These are phyloP conservation scores for Astrocystis sublimbata DNA, from an alignment of 495 filamentous ascomycete species.

Conservation along the genomic window DNA sequence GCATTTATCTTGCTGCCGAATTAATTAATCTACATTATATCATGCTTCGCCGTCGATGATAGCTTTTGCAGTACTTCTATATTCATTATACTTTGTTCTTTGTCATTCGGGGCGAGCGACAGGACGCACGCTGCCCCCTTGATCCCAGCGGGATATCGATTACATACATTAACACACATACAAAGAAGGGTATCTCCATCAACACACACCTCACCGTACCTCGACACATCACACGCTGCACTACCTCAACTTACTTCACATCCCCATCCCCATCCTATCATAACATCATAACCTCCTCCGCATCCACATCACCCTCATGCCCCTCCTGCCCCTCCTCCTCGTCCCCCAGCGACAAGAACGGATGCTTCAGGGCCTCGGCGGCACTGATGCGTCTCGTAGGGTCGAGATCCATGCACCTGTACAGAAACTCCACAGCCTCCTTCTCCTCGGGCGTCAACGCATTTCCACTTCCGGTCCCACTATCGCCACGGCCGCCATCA, in stretches of 20 bases:
- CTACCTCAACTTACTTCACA: too few species aligned
- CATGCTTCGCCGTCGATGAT: too few species aligned
- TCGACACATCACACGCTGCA: too few species aligned
- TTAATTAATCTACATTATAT: too few species aligned
- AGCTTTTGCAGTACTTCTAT: too few species aligned
- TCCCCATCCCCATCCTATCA: conserved; percentile 19
- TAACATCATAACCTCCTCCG: conserved; percentile 38
- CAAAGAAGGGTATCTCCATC: conserved; percentile 14
- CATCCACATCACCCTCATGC: conserved; percentile 10
- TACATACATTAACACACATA: too few species aligned
- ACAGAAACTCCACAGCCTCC: conserved; percentile 65
- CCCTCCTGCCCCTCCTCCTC: conserved; percentile 18
- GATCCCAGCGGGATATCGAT: background rate
- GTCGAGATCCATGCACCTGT: conserved; percentile 70
- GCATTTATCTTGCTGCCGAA: too few species aligned
- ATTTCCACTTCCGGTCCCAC: conserved; percentile 42
- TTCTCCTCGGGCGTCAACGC: conserved; percentile 61
- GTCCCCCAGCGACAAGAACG: conserved; percentile 64
- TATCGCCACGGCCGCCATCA: conserved; percentile 49
- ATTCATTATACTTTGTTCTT: background rate
- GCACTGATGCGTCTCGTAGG: conserved; percentile 71
- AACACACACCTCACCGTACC: background rate
- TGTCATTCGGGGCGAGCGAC: background rate
- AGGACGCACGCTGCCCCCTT: background rate
- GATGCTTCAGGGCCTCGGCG: conserved; percentile 68